A percentile compares a stretch with the other conserved stretches of the same genome.
These are phyloP conservation scores for Wickerhamiella australiensis DNA, from an alignment of 805 yeast species.

Conservation along the genomic window DNA sequence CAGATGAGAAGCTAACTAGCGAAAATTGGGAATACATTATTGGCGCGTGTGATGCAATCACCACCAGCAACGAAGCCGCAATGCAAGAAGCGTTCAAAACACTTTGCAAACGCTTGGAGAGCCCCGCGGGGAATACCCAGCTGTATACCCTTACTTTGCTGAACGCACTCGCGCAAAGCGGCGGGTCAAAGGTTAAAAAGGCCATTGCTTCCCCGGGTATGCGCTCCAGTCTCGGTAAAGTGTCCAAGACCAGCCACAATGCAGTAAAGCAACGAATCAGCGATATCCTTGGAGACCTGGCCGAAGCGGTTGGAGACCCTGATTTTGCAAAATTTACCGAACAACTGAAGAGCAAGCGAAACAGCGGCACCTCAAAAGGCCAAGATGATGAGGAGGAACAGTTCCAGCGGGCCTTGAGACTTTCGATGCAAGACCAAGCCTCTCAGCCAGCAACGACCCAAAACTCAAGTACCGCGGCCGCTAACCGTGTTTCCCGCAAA, in stretches of 20 bases:
- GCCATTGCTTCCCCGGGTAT: slow-evolving; percentile 49
- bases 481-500: slow-evolving; percentile 4
- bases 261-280: slow-evolving; percentile 59
- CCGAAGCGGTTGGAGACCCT: slow-evolving; percentile 63
- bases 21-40: slow-evolving; percentile 60
- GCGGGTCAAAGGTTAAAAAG: slow-evolving; percentile 57
- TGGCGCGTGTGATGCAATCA: slow-evolving; percentile 55
- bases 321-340: slow-evolving; percentile 59
- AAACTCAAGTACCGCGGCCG: too few relatives aligned
- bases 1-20: slow-evolving; percentile 46
- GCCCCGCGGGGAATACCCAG: slow-evolving; percentile 51
- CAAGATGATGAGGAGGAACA: slow-evolving; percentile 48
- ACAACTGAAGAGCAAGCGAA: neutral
- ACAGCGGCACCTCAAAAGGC: slow-evolving; percentile 9
- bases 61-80: slow-evolving; percentile 42
- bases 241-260: slow-evolving; percentile 42
- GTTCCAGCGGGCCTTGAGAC: slow-evolving; percentile 20
- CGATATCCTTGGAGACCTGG: slow-evolving; percentile 56
- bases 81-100: slow-evolving; percentile 37
- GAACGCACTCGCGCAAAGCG: slow-evolving; percentile 58
- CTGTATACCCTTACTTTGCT: slow-evolving; percentile 42
- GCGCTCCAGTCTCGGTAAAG: slow-evolving; percentile 36
- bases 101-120: slow-evolving; percentile 38
- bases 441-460: neutral
- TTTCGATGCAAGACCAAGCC: slow-evolving; percentile 16